Conservation (phyloP, 2,329 filamentous ascomycete genomes). For the Tolypocladium endophyticum region DNA sequence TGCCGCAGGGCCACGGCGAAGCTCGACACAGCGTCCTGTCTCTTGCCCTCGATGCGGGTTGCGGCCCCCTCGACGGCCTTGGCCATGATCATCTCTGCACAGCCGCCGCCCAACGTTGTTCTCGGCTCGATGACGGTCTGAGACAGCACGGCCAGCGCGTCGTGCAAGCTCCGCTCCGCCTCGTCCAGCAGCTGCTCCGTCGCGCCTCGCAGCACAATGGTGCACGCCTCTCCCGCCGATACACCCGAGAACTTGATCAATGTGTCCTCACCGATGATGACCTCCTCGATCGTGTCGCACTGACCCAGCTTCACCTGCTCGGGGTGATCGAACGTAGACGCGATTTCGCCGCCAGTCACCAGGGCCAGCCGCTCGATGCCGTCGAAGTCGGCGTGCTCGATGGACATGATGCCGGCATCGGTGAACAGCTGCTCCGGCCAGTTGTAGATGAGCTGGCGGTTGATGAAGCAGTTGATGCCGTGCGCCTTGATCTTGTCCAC, state of each 20-base stretch:
- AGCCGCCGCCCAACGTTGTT: slow-evolving; percentile 89
- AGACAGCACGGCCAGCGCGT: slow-evolving; percentile 89
- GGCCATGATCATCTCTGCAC: slow-evolving; percentile 97
- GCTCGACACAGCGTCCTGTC: slow-evolving; percentile 82
- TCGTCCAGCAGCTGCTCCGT: slow-evolving; percentile 96
- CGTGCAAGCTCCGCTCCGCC: slow-evolving; percentile 89
- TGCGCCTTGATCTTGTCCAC: slow-evolving; percentile 98
- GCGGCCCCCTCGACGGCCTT: slow-evolving; percentile 93
- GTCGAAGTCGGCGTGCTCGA: slow-evolving; percentile 98
- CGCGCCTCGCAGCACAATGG: slow-evolving; percentile 88
- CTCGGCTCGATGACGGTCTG: slow-evolving; percentile 93
- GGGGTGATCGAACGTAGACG: slow-evolving; percentile 95
- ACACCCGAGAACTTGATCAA: slow-evolving; percentile 96
- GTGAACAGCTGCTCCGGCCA: slow-evolving; percentile 99
- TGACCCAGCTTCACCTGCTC: slow-evolving; percentile 93
- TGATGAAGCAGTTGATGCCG: slow-evolving; percentile 99
- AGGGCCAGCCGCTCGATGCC: slow-evolving; percentile 91
- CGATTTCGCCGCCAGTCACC: slow-evolving; percentile 94
- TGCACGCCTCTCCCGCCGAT: slow-evolving; percentile 87
- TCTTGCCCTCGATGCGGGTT: slow-evolving; percentile 92
- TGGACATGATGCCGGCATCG: slow-evolving; percentile 94
- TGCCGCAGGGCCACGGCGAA: slow-evolving; percentile 87
- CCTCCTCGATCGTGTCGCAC: slow-evolving; percentile 92
- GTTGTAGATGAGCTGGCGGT: slow-evolving; percentile 98
- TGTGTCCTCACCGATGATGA: slow-evolving; percentile 96